Percentiles rank a stretch among this genome's conserved stretches.
phyloP scores from a whole-genome alignment of 2,329 filamentous ascomycete species.

The Trichophyton simii region DNA sequence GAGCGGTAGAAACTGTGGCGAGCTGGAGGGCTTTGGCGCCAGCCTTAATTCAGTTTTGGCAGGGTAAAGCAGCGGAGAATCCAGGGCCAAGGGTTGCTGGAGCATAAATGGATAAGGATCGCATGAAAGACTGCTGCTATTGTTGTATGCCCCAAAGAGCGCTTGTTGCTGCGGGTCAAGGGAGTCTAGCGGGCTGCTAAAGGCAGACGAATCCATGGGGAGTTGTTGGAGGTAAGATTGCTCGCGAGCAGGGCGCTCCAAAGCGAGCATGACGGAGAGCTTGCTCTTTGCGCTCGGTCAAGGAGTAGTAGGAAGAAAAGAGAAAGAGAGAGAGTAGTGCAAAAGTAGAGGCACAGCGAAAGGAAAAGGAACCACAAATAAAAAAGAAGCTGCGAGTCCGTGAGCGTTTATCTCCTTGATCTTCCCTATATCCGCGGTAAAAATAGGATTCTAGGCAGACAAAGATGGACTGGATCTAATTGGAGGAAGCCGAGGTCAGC shows the following conservation, averaged over 20 bases:
- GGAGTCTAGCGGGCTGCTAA: constrained; percentile 5
- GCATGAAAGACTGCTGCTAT: constrained; percentile 1
- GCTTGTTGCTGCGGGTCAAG: constrained; percentile 9
- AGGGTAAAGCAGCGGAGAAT: constrained; percentile 1
- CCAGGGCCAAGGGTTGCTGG: constrained; percentile 7
- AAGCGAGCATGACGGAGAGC: constrained; percentile 12
- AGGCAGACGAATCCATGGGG: constrained; percentile 12
- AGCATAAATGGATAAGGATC: constrained; percentile 11
- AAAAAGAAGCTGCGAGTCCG: neutral
- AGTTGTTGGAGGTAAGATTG: constrained; percentile 12
- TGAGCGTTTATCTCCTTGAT: neutral
- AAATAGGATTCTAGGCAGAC: neutral
- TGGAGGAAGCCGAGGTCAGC: neutral
- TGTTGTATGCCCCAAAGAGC: constrained; percentile 10
- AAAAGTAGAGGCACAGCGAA: neutral
- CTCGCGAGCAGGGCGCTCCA: constrained; percentile 12
- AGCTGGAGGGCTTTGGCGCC: constrained; percentile 1
- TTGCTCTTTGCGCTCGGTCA: neutral
- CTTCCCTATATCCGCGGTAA: neutral
- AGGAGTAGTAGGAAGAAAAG: neutral
- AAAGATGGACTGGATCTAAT: neutral
- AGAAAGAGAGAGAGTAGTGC: neutral
- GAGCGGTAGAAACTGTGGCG: constrained; percentile 18
- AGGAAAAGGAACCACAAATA: neutral
- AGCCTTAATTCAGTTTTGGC: constrained; percentile 9